Evolutionary conservation across 805 yeast genomes (phyloP), one percentile per base, ranked within the genome.

Genomic region (Starmerella cellae): DNA sequence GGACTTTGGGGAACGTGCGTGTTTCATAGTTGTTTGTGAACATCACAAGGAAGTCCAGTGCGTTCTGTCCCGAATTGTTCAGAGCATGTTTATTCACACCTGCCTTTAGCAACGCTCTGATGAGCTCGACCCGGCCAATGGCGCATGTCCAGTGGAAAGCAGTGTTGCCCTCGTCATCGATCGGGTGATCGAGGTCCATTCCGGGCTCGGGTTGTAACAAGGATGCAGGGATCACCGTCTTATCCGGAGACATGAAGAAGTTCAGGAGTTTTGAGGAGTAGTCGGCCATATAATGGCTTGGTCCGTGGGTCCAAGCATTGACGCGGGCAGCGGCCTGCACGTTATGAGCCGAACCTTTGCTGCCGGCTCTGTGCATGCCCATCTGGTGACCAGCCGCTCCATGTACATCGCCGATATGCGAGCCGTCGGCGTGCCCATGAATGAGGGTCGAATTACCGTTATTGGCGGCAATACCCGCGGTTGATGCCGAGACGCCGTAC

Each of bases 121-220:
- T 77, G 62, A 87, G 76, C 37, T 71, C 72, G 27, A 79, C 62
- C 57, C 79, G 82, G 3, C 97, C 98, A 73, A 91, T 84, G 1
- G 97, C 81, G 46, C 96, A 84, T 0, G 97, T 94, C 96, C 97
- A 91, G 61, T 91, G 98, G 52, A 91, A 76, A 2, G 94, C 80
- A 0, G 95, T 82, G 57, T 91, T 93, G 1, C 95, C 93, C 56
- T 91, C 96, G 45, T 82, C 87, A 58, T 91, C 98, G 21, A 91
- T 82, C 3, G 84, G 77, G 41, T 80, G 82, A 64, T 78, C 72
- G 47, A 82, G 70, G 50, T 81, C 74, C 53, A 80, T 77, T 41
- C 73, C 79, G 20, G 70, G 66, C 2, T 81, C 77, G 0, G 83
- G 79, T 50, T 74, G 68, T 30, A 70, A 63, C 14, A 82, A 63